These are phyloP conservation scores for Echinosophora koreensis DNA, from an alignment of 306 rosid genomes.

Conservation along the genomic window DNA sequence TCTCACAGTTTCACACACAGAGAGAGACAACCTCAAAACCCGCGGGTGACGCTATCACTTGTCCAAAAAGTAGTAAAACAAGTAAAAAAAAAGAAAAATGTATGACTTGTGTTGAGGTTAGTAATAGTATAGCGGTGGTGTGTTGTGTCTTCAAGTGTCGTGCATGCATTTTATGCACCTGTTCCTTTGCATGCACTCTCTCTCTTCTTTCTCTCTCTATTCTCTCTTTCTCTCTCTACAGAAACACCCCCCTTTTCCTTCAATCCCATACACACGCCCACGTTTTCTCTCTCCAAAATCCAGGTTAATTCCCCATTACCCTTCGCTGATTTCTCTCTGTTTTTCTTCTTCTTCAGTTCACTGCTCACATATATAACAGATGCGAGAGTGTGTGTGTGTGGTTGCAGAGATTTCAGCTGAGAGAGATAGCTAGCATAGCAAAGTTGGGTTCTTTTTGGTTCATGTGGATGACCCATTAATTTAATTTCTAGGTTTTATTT, in stretches of 20 bases:
- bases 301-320: constrained; percentile 57
- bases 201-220: constrained; percentile 40
- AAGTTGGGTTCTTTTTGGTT: constrained; percentile 42
- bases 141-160: constrained; percentile 89
- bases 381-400: not conserved
- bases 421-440: not conserved
- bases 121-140: constrained; percentile 51
- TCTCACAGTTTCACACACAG: not conserved
- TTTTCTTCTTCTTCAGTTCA: constrained; percentile 39
- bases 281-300: constrained; percentile 60
- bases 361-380: not conserved
- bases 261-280: constrained; percentile 36
- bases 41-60: constrained; percentile 44
- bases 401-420: constrained; percentile 32
- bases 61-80: constrained; percentile 43
- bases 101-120: constrained; percentile 53
- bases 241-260: not conserved
- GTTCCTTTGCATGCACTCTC: constrained; percentile 90
- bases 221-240: constrained; percentile 42
- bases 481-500: constrained; percentile 27
- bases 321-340: constrained; percentile 30
- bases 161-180: constrained; percentile 98
- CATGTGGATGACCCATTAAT: constrained; percentile 39
- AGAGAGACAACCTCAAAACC: not conserved
- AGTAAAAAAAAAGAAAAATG: constrained; percentile 15